Evolutionary conservation across 495 filamentous ascomycete species (phyloP).

Genomic region (Aspergillus diversus): DNA sequence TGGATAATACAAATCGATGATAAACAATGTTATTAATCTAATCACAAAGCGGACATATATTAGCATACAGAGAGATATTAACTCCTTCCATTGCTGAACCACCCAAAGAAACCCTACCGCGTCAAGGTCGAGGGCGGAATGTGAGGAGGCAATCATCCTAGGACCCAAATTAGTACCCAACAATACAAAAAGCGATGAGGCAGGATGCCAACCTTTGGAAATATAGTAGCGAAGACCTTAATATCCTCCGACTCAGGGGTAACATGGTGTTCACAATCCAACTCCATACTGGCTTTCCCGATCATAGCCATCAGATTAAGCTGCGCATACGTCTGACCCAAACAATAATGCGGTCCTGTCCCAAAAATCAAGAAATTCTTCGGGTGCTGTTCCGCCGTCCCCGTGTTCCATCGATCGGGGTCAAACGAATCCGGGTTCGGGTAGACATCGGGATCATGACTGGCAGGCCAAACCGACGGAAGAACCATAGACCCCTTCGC

Average conservation of each 20-base stretch:
- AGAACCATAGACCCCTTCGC: conserved; percentile 96
- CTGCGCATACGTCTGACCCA: conserved; percentile 93
- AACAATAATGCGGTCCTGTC: conserved; percentile 93
- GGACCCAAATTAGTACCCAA: no score
- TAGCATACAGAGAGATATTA: no score
- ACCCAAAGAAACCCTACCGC: no score
- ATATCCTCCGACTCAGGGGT: conserved; percentile 90
- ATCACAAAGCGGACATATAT: no score
- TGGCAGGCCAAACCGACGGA: conserved; percentile 86
- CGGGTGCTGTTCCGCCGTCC: conserved; percentile 84
- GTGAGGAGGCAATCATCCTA: conserved; percentile 49
- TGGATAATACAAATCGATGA: no score
- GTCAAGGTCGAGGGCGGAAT: conserved; percentile 48
- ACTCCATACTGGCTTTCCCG: conserved; percentile 86
- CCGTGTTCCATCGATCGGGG: conserved; percentile 90
- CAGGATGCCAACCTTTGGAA: conserved; percentile 70
- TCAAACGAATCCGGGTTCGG: conserved; percentile 81
- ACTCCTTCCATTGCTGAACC: no score
- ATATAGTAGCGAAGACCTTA: conserved; percentile 97
- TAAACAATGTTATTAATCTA: no score
- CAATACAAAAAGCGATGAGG: conserved; percentile 24
- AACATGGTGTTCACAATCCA: conserved; percentile 88
- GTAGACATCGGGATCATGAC: conserved; percentile 93
- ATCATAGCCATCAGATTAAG: conserved; percentile 88
- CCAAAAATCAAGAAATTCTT: conserved; percentile 99